Evolutionary conservation across 257 asterid species (phyloP), one percentile per base, ranked within the genome.

Genomic region (Fraxinus pennsylvanica): DNA sequence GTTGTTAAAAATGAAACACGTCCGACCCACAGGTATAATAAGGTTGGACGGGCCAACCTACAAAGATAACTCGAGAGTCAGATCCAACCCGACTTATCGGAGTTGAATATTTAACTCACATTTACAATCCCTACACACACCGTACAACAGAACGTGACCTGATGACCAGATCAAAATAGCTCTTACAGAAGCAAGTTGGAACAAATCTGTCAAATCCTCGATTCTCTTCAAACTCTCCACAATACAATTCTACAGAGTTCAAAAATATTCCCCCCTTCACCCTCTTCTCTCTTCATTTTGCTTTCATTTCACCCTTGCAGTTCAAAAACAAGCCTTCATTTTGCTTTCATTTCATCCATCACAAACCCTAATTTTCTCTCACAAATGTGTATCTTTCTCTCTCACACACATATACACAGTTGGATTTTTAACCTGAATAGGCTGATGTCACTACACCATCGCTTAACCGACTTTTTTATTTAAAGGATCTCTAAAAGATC

Each of bases 401-500:
- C 77, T 5, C 63, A 14, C 68, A 7, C 57, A 6, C 75, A 68
- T 32, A 63, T 19, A 19, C 30, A 7, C 33, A 9, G 75, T 80
- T 83, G 76, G 72, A 76, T 71, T 80, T 74, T 86, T 54, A 45
- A 45, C 79, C 63, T 32, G 41, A 73, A 73, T 43, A 47, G 74
- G 71, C 39, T 68, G 75, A 71, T 81, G 79, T 22, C 61, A 9
- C 36, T 25, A 35, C 45, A 70, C 74, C 82, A 70, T 76, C 82
- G 82, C 70, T 82, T 72, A 61, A 65, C 65, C 76, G 72, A 30
- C 73, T 30, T 73, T 61, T 72, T 71, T 21, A 52, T 67, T 10
- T 69, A 9, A 76, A 78, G 86, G 80, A 83, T 81, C 39, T 61
- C 66, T 63, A 65, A 52, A 79, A 77, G 72, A 12, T 67, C 80